Evolutionary conservation across 768 basidiomycete species (phyloP).

Genomic region (Psilocybe azurescens): DNA sequence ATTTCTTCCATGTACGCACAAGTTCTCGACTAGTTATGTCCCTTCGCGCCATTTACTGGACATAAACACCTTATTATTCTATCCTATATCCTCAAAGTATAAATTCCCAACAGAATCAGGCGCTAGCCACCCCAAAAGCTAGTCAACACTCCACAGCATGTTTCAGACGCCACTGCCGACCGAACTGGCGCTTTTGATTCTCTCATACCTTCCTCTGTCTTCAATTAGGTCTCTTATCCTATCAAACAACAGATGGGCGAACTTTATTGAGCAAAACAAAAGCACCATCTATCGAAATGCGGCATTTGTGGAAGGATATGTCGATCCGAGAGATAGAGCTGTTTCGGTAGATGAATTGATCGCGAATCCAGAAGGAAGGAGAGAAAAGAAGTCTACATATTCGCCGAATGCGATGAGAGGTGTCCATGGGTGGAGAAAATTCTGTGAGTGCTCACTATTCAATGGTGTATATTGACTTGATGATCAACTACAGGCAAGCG

Average conservation of each 20-base stretch:
- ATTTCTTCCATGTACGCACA: no score
- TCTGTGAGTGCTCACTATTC: slow-evolving; percentile 51
- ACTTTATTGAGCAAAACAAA: slow-evolving; percentile 54
- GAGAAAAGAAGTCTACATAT: slow-evolving; percentile 32
- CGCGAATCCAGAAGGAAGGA: slow-evolving; percentile 3
- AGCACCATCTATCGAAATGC: slow-evolving; percentile 61
- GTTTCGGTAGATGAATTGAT: background rate
- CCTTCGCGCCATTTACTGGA: no score
- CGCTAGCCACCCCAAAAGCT: no score
- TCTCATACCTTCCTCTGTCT: slow-evolving; percentile 20
- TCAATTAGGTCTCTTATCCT: slow-evolving; percentile 7
- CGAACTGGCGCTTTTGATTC: slow-evolving; percentile 18
- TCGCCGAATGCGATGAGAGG: slow-evolving; percentile 41
- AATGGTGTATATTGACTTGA: background rate
- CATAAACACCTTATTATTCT: no score
- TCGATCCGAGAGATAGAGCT: slow-evolving; percentile 23
- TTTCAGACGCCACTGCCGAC: slow-evolving; percentile 18
- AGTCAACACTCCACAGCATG: slow-evolving; percentile 1
- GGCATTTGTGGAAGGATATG: slow-evolving; percentile 56
- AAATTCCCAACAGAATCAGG: no score
- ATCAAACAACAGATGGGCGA: slow-evolving; percentile 11
- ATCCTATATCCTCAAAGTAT: no score
- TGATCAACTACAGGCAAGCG: slow-evolving; percentile 43
- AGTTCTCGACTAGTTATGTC: no score
- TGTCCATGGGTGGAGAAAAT: slow-evolving; percentile 57